A percentile compares a stretch with the other conserved stretches of the same genome.
Evolutionary conservation across 768 basidiomycete genomes (phyloP).

Genomic region (Tulasnella sp.): DNA sequence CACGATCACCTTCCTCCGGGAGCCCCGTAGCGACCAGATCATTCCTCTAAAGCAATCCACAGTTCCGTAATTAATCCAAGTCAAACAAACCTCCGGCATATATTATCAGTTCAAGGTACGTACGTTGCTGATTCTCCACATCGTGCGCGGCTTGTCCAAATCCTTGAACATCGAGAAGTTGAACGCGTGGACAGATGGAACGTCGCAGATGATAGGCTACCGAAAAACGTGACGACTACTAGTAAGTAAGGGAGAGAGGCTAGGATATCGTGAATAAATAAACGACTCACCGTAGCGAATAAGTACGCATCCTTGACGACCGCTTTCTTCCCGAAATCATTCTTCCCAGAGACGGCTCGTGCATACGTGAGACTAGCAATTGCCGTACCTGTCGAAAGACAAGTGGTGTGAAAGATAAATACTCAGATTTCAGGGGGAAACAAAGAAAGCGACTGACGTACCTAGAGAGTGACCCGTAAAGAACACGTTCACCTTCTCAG

Average conservation of each 20-base stretch:
- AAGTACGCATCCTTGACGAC: conserved; percentile 20
- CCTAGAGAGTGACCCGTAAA: conserved; percentile 19
- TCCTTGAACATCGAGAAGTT: conserved; percentile 9
- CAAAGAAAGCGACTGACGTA: conserved; percentile 2
- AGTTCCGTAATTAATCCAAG: not conserved
- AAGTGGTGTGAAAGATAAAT: not conserved
- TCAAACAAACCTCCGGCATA: not conserved
- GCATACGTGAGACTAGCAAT: conserved; percentile 21
- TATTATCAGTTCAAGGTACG: not conserved
- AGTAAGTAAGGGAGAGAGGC: not conserved
- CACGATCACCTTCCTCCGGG: conserved; percentile 18
- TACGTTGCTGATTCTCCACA: conserved; percentile 20
- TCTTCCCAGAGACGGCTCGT: conserved; percentile 4
- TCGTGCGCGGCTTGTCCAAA: conserved; percentile 11
- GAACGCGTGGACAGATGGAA: conserved; percentile 9
- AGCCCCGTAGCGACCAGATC: conserved; percentile 20
- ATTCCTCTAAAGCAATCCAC: conserved; percentile 10
- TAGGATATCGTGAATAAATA: conserved; percentile 10
- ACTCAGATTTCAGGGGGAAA: not conserved
- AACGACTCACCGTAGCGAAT: conserved; percentile 17
- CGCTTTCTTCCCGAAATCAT: conserved; percentile 13
- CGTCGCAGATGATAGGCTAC: not conserved
- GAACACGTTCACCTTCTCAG: not conserved
- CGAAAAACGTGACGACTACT: too few relatives aligned
- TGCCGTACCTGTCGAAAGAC: conserved; percentile 16